phyloP scores from a whole-genome alignment of 2,329 filamentous ascomycete species.

The Penicillium sp. region DNA sequence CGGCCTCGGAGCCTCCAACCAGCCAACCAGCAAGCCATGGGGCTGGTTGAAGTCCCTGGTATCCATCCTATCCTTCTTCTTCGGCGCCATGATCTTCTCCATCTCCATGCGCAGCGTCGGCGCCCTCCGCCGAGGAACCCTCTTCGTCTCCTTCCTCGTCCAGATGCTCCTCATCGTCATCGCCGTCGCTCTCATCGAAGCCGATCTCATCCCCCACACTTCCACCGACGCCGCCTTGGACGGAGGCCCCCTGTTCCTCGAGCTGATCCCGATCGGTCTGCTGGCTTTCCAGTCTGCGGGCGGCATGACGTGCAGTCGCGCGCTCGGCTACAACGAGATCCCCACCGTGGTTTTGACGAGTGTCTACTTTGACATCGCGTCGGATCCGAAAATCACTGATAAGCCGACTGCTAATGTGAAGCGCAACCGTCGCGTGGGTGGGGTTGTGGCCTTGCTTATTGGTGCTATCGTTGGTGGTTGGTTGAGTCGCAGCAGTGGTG shows the following conservation, averaged over 20 bases:
- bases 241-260: constrained; percentile 36
- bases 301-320: constrained; percentile 45
- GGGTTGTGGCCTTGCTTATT: constrained; percentile 40
- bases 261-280: constrained; percentile 46
- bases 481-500: constrained; percentile 44
- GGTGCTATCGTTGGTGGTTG: constrained; percentile 47
- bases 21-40: constrained; percentile 41
- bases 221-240: constrained; percentile 20
- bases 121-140: constrained; percentile 35
- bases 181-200: constrained; percentile 43
- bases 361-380: constrained; percentile 49
- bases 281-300: constrained; percentile 50
- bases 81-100: constrained; percentile 45
- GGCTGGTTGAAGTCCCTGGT: constrained; percentile 49
- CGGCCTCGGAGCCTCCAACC: constrained; percentile 46
- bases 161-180: constrained; percentile 43
- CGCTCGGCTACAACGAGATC: constrained; percentile 46
- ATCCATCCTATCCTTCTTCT: constrained; percentile 45
- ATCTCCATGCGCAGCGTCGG: constrained; percentile 39
- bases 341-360: constrained; percentile 51
- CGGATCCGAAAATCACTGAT: constrained; percentile 39
- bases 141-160: constrained; percentile 45
- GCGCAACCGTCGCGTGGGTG: constrained; percentile 40
- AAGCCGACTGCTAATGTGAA: constrained; percentile 42
- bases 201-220: constrained; percentile 40